Base-by-base conservation (phyloP, 2,329 filamentous ascomycete species). In the Didymella pinodella region DNA sequence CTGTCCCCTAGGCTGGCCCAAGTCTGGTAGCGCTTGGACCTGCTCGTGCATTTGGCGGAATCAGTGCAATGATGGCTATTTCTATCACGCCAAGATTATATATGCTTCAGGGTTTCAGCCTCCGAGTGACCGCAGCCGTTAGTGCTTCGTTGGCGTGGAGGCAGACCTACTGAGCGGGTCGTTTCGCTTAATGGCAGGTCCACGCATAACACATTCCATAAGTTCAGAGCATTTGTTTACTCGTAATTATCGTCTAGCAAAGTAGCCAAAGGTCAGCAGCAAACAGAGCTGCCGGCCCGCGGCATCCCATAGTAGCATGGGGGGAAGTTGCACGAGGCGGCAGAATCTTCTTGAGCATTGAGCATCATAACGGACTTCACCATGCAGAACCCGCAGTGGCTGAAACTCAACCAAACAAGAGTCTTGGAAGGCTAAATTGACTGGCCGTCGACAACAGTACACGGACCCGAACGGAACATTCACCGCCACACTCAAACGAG, bases 21-120 rank as follows among this genome's bases (percentile, higher is more conserved):
- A 20, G 36, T 40, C 22, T 54, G 52, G 28, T 20, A 48, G 44
- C 52, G 52, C 44, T 20, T 54, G 11, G 20, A 29, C 29, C 32
- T 49, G 31, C 53, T 50, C 32, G 20, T 14, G 51, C 12, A 41
- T 18, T 38, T 38, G 34, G 25, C 36, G 36, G 36, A 40, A 20
- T 18, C 7, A 48, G 45, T 26, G 36, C 34, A 43, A 31, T 48
- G 45, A 48, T 12, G 32, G 4, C 11, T 34, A 14, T 54, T 34
- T 28, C 4, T 43, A 26, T 34, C 16, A 36, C 36, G 45, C 52
- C 45, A 54, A 54, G 52, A 7, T 43, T 36, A 48, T 29, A 26
- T 48, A n/a, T 40, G 34, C n/a, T 10, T 25, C 25, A 12, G 5
- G 36, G 48, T 52, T 57, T 51, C 48, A 57, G 34, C 54, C 54